Conservation (phyloP, 495 filamentous ascomycete genomes). For the Daldinia loculata region DNA sequence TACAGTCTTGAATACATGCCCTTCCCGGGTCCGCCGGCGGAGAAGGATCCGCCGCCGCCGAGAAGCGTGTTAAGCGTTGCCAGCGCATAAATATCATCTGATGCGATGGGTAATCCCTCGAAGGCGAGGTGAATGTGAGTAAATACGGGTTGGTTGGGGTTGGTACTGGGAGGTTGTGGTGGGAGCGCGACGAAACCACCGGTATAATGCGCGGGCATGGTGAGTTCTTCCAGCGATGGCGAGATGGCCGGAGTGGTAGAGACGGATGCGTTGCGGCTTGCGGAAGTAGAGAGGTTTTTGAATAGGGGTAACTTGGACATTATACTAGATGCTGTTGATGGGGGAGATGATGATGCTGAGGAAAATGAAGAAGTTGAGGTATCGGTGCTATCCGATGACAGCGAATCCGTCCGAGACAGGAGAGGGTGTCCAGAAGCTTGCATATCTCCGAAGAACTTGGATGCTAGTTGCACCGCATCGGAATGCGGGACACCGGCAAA, state of each 20-base stretch:
- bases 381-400: slow-evolving; percentile 54
- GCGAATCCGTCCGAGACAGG: slow-evolving; percentile 62
- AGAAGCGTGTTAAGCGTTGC: slow-evolving; percentile 97
- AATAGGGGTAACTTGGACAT: slow-evolving; percentile 91
- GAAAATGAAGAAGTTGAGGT: slow-evolving; percentile 46
- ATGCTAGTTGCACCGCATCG: slow-evolving; percentile 79
- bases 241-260: slow-evolving; percentile 48
- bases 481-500: slow-evolving; percentile 91
- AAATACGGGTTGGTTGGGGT: slow-evolving; percentile 80
- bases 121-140: slow-evolving; percentile 95
- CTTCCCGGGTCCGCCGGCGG: slow-evolving; percentile 96
- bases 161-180: slow-evolving; percentile 75
- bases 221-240: slow-evolving; percentile 64
- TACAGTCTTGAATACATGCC: slow-evolving; percentile 98
- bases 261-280: slow-evolving; percentile 67
- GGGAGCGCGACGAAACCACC: slow-evolving; percentile 91
- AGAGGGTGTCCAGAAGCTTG: slow-evolving; percentile 57
- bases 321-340: slow-evolving; percentile 65
- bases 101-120: slow-evolving; percentile 90
- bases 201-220: slow-evolving; percentile 82
- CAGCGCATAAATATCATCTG: slow-evolving; percentile 92
- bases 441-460: slow-evolving; percentile 94
- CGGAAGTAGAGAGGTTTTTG: slow-evolving; percentile 84
- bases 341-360: slow-evolving; percentile 49
- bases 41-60: slow-evolving; percentile 95